phyloP scores from a whole-genome alignment of 179 eudicot species.

The Actinidia arguta region DNA sequence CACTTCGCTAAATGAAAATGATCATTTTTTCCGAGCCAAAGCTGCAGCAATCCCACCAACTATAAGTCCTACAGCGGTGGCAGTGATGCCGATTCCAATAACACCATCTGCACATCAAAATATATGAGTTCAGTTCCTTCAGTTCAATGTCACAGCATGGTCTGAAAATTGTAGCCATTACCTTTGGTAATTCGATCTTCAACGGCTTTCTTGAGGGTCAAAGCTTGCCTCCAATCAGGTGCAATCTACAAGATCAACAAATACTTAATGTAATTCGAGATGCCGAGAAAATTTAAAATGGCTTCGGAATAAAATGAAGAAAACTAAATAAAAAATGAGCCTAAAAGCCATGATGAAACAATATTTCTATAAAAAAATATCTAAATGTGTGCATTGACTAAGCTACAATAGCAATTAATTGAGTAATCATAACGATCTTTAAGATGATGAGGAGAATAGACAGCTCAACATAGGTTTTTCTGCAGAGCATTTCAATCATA shows the following conservation, averaged over 20 bases:
- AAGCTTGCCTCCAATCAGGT: conserved; percentile 97
- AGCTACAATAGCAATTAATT: not conserved
- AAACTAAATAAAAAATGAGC: not conserved
- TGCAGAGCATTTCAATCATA: not conserved
- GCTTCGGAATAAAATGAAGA: not conserved
- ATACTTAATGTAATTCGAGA: not conserved
- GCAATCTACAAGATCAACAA: conserved; percentile 12
- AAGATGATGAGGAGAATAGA: not conserved
- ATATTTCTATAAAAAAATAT: not conserved
- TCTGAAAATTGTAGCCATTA: conserved; percentile 19
- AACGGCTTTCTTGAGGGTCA: conserved; percentile 71
- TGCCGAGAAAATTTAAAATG: not conserved
- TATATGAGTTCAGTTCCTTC: not conserved
- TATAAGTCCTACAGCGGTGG: conserved; percentile 85
- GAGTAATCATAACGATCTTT: not conserved
- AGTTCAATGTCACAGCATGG: not conserved
- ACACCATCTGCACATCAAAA: conserved; percentile 69
- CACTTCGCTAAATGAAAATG: not conserved
- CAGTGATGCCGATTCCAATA: conserved; percentile 86
- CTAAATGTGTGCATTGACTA: not conserved
- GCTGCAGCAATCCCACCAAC: conserved; percentile 90
- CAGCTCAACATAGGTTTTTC: not conserved
- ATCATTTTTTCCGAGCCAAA: conserved; percentile 65
- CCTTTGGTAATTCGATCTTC: conserved; percentile 88
- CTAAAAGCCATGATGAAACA: not conserved